A percentile compares a stretch with the other conserved stretches of the same genome.
These are phyloP conservation scores for Oryza nivara DNA, from an alignment of 176 grass and related monocot species.

Conservation along the genomic window DNA sequence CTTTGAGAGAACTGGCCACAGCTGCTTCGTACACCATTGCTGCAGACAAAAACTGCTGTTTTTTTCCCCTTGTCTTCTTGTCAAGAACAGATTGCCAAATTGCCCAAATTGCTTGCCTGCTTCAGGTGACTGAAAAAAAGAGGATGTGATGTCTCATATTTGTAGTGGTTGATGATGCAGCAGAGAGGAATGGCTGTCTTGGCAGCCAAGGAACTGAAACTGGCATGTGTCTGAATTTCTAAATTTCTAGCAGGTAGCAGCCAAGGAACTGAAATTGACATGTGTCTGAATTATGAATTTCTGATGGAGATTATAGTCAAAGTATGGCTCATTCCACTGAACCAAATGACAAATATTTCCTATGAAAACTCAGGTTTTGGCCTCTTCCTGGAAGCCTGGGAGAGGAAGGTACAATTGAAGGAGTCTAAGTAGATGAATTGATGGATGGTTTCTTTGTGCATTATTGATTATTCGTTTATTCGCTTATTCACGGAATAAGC, in stretches of 20 bases:
- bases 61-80: too few species aligned
- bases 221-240: background rate
- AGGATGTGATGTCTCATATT: background rate
- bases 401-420: background rate
- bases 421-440: background rate
- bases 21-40: constrained; percentile 40
- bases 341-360: background rate
- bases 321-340: background rate
- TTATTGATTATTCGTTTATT: too few species aligned
- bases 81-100: background rate
- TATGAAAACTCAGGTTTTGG: background rate
- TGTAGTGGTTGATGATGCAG: background rate
- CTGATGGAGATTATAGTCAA: background rate
- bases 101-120: background rate
- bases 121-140: background rate
- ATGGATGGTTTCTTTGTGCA: too few species aligned
- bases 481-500: too few species aligned
- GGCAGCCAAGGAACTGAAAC: constrained; percentile 34
- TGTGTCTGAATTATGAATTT: background rate
- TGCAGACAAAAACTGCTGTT: background rate
- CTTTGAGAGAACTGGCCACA: constrained; percentile 4
- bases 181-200: constrained; percentile 18
- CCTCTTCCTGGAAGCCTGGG: background rate
- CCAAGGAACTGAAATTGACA: constrained; percentile 31
- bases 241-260: background rate